Percentiles rank a stretch among this genome's conserved stretches.
Conservation (phyloP, 257 asterid species). For the Solanum gandarillasii region DNA sequence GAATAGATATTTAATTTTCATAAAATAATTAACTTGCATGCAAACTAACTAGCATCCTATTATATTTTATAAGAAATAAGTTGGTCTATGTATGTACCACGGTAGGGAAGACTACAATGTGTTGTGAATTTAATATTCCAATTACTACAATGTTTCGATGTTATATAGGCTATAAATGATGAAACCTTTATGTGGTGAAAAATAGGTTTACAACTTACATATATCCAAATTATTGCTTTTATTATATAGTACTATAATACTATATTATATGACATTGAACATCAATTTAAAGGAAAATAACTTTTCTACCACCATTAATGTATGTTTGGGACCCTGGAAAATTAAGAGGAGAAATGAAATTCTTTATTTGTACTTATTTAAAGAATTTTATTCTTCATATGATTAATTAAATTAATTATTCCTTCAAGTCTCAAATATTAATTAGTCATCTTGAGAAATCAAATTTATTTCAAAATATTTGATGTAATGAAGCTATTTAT, state of each 20-base stretch:
- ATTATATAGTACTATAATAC: background rate
- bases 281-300: background rate
- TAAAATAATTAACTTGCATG: too few species aligned
- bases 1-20: too few species aligned
- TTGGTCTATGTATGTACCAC: background rate
- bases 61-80: too few species aligned
- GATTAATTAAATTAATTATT: background rate
- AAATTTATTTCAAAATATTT: background rate
- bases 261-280: background rate
- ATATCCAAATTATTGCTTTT: background rate
- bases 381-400: background rate
- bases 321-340: background rate
- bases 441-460: background rate
- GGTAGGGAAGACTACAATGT: background rate
- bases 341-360: background rate
- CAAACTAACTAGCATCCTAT: too few species aligned
- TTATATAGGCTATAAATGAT: background rate
- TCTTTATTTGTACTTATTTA: background rate
- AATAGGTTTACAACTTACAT: background rate
- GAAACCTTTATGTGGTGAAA: background rate
- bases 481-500: too few species aligned
- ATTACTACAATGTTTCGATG: background rate
- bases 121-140: too few species aligned
- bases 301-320: background rate
- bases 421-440: background rate